These are phyloP conservation scores for Phanerochaete sordida DNA, from an alignment of 768 basidiomycete species.

Conservation along the genomic window DNA sequence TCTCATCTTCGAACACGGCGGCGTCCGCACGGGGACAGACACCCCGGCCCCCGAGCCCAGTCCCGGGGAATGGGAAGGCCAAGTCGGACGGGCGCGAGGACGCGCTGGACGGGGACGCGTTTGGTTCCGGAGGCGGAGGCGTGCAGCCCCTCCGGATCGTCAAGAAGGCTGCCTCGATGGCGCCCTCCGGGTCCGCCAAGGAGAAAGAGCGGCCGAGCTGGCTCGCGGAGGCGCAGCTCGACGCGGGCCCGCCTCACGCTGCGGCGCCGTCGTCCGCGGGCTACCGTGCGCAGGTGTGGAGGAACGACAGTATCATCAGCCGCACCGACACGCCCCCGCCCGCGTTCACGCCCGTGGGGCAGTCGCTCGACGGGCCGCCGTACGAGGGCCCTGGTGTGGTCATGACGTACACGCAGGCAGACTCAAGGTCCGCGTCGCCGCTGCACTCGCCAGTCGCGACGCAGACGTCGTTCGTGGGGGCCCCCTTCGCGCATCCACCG, in stretches of 20 bases:
- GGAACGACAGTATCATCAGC: slow-evolving; percentile 1
- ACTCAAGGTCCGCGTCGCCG: slow-evolving; percentile 20
- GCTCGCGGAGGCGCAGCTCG: slow-evolving; percentile 27
- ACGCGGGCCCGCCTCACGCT: slow-evolving; percentile 5
- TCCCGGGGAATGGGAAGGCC: background rate
- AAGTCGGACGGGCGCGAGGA: background rate
- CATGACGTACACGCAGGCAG: slow-evolving; percentile 15
- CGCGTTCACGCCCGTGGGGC: slow-evolving; percentile 34
- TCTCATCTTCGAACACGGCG: background rate
- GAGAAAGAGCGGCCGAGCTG: slow-evolving; percentile 28
- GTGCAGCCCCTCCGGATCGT: slow-evolving; percentile 35
- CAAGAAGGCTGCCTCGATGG: slow-evolving; percentile 23
- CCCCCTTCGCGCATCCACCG: background rate
- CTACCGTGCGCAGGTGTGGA: background rate
- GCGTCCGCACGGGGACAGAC: background rate
- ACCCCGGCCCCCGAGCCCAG: background rate
- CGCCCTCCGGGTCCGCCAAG: slow-evolving; percentile 3
- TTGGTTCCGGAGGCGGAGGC: background rate
- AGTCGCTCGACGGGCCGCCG: slow-evolving; percentile 35
- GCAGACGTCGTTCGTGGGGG: background rate
- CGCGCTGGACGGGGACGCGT: background rate
- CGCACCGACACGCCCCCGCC: slow-evolving; percentile 31
- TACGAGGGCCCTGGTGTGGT: slow-evolving; percentile 27
- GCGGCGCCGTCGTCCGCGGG: background rate
- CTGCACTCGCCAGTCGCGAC: slow-evolving; percentile 12